Base-by-base conservation (phyloP, 208 protist species). In the Vickermania ingenoplastis region DNA sequence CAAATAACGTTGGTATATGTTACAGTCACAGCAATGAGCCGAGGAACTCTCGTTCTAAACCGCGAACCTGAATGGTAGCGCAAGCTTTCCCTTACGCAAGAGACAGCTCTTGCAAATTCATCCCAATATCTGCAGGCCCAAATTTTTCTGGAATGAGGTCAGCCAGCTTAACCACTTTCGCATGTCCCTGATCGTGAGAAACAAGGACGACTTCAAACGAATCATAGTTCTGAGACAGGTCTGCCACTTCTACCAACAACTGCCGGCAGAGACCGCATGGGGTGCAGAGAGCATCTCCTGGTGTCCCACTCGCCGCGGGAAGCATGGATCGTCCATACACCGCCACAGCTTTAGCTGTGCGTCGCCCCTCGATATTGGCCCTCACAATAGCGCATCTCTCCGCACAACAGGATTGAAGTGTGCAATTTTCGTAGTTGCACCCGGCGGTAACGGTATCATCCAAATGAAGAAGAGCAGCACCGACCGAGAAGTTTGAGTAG, bases 381-480 rank as follows among this genome's bases (percentile, higher is more conserved):
- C 74, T 73, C 48, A 91, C 81, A 61, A 94, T 91, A 21, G 87
- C 87, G 60, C 83, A 91, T 23, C 80, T 78, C 69, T 94, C 87
- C 21, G 87, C 87, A 65, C 87, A 94, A 62, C 72, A 88, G 1
- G 80, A 51, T 57, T 94, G 85, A 30, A 80, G 63, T 1, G 71
- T 83, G 65, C 83, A 91, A 60, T 91, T 94, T 61, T 94, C 87
- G 60, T 91, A 94, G 61, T 94, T 94, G 63, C 83, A 91, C 7
- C 87, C 87, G 11, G 52, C 29, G 2, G 87, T 94, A 26, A 91
- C 58, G 26, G 17, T 67, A n/a, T 41, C 55, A 41, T 92, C 82
- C 1, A 63, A 54, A 59, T 94, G 87, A 4, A 91, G 70, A 2
- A 94, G 73, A 3, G 83, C 80, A 1, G 87, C 87, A 7, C 87